Conservation (phyloP, 768 basidiomycete species). For the Tylopilus balloui region DNA sequence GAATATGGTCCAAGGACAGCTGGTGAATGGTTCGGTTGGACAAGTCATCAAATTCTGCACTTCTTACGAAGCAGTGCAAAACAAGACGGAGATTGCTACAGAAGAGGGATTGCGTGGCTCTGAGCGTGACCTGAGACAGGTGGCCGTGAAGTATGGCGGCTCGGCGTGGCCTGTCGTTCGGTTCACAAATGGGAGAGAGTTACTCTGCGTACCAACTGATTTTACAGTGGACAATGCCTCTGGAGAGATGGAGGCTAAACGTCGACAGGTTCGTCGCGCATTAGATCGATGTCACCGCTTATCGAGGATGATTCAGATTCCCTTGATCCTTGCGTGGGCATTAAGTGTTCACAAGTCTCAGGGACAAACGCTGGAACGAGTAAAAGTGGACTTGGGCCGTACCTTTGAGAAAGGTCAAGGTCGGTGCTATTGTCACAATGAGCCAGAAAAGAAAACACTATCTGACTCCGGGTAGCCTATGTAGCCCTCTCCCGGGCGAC, state of each 20-base stretch:
- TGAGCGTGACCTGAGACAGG: conserved; percentile 19
- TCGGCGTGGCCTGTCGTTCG: conserved; percentile 57
- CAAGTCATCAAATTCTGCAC: conserved; percentile 46
- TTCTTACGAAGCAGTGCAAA: conserved; percentile 38
- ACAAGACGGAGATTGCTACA: conserved; percentile 36
- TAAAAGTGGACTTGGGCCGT: conserved; percentile 69
- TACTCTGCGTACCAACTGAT: conserved; percentile 50
- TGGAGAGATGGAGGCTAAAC: conserved; percentile 54
- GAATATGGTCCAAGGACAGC: conserved; percentile 63
- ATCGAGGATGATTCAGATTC: conserved; percentile 38
- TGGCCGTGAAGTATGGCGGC: conserved; percentile 18
- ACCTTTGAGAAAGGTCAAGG: conserved; percentile 84
- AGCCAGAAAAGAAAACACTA: not conserved
- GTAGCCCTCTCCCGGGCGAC: conserved; percentile 74
- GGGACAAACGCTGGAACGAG: conserved; percentile 82
- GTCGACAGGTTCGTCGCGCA: conserved; percentile 46
- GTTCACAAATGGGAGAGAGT: conserved; percentile 46
- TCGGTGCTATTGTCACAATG: conserved; percentile 19
- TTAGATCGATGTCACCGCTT: not conserved
- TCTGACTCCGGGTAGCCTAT: conserved; percentile 42
- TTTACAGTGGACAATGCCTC: conserved; percentile 62
- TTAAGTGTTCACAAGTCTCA: conserved; percentile 88
- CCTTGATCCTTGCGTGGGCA: conserved; percentile 78
- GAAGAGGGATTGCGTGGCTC: conserved; percentile 32
- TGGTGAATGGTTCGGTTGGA: conserved; percentile 72